phyloP scores from a whole-genome alignment of 306 rosid genomes.

The Prunus mira region DNA sequence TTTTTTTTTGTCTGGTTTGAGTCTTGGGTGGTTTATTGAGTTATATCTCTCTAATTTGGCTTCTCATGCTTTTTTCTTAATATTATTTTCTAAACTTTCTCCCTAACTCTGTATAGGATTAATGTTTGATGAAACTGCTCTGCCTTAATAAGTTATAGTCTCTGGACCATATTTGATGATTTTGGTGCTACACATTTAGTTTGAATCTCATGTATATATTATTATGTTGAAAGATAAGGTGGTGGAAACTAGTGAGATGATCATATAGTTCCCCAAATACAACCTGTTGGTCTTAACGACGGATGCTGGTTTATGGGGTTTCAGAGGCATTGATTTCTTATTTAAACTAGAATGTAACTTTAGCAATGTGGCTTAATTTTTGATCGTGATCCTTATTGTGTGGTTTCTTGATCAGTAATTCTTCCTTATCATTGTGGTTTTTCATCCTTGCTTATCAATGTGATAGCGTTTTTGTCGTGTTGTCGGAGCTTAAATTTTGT shows the following conservation, averaged over 20 bases:
- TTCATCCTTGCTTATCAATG: background rate
- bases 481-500: slow-evolving; percentile 8
- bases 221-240: background rate
- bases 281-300: background rate
- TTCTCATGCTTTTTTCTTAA: background rate
- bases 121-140: background rate
- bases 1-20: background rate
- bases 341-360: background rate
- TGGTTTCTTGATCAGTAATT: background rate
- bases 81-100: background rate
- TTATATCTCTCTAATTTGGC: background rate
- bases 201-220: background rate
- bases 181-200: no score
- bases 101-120: background rate
- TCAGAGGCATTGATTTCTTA: background rate
- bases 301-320: background rate
- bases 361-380: background rate
- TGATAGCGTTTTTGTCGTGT: background rate
- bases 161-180: no score
- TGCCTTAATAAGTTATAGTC: background rate
- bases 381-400: background rate
- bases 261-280: background rate
- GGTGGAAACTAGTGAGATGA: background rate
- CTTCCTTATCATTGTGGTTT: background rate
- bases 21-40: background rate